Evolutionary conservation across 345 rosid genomes (phyloP), one percentile per base, ranked within the genome.

Genomic region (Hibiscus tridactylites): DNA sequence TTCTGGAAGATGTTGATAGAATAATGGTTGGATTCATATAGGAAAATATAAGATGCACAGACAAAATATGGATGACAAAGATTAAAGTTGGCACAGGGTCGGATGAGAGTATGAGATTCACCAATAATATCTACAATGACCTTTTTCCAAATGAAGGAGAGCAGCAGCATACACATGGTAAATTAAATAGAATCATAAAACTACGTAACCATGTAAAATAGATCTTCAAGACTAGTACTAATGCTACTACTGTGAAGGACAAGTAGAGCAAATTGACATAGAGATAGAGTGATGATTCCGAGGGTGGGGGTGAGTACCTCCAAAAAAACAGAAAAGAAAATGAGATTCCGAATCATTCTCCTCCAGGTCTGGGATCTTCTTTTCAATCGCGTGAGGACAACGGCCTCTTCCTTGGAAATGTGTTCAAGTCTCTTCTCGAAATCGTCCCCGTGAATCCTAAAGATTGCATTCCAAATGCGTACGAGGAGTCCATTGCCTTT

Each of bases 341-440:
- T 75, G 81, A 92, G 83, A 76, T 90, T 80, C 62, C 92, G 76
- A 16, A 78, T 78, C 81, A 83, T 78, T 68, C 83, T 85, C 80
- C 90, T 83, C 96, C 97, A 81, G 7, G 90, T 72, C 3, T 71
- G 82, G 66, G 93, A 83, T 76, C 99, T 79, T 52, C 80, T 77
- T 69, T 90, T 85, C 78, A 95, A 79, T 78, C 99, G 79, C 1
- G 88, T 74, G 37, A 89, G 75, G 76, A 95, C 84, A 8, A 79
- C 57, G 10, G 96, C 91, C 83, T 95, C 99, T 81, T 95, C 99
- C 84, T 76, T 95, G 35, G 92, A 85, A 58, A 95, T 90, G 78
- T 84, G 73, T 65, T 89, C 81, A 77, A 95, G 85, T 53, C 96
- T 80, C 96, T 90, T 95, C 96, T 89, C 93, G 68, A 95, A 89